Evolutionary conservation across 2,329 filamentous ascomycete genomes (phyloP).

Genomic region (Tolypocladium cylindrosporum): DNA sequence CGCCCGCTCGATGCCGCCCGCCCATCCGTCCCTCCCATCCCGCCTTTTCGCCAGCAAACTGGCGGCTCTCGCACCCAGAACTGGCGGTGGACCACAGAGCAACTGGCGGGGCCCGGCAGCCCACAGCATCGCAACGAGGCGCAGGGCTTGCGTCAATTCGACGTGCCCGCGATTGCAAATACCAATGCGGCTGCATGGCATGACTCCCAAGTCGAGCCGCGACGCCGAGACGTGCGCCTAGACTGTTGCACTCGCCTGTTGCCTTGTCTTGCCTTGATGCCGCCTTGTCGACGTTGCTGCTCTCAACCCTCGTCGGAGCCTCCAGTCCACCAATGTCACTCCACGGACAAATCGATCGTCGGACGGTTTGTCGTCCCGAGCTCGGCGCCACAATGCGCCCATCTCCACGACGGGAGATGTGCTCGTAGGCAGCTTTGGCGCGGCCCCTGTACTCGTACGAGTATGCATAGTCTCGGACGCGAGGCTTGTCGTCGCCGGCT

Average conservation of each 20-base stretch:
- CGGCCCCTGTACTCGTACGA: background rate
- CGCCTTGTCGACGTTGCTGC: background rate
- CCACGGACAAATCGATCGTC: background rate
- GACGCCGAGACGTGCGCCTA: background rate
- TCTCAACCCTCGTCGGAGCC: background rate
- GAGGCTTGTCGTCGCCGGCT: background rate
- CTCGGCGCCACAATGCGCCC: background rate
- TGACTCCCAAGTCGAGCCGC: background rate
- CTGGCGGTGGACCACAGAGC: conserved; percentile 7
- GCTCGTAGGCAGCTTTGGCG: background rate
- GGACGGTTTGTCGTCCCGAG: background rate
- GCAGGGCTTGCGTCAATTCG: conserved; percentile 1
- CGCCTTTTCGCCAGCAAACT: conserved; percentile 11
- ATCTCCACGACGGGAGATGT: background rate
- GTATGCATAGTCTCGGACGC: background rate
- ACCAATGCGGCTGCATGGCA: background rate
- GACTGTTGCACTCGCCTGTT: background rate
- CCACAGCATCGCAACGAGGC: conserved; percentile 1
- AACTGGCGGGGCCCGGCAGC: conserved; percentile 1
- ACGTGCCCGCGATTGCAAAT: background rate
- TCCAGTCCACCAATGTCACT: background rate
- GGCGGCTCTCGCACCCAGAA: conserved; percentile 6
- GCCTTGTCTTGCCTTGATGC: background rate
- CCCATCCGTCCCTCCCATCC: background rate
- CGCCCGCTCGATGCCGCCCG: background rate